These are phyloP conservation scores for Stephania japonica DNA, from an alignment of 164 flowering plant species.

Conservation along the genomic window DNA sequence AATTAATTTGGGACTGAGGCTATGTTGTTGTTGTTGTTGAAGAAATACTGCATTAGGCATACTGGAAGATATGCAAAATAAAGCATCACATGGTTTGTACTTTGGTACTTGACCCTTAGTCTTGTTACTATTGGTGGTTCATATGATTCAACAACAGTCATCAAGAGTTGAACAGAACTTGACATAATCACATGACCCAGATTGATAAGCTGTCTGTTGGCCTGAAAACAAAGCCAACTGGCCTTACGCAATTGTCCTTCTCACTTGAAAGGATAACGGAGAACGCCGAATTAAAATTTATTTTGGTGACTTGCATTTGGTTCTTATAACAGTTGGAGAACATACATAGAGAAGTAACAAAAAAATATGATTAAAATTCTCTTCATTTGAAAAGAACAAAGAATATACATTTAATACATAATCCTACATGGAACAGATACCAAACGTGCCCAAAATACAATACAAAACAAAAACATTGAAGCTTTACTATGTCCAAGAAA, in stretches of 20 bases:
- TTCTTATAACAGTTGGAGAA: not conserved
- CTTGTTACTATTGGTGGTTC: not conserved
- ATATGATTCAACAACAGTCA: not conserved
- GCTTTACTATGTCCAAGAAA: too few relatives aligned
- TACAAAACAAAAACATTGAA: too few relatives aligned
- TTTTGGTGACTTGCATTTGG: not conserved
- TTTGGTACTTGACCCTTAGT: not conserved
- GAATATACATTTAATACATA: not conserved
- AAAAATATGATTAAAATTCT: not conserved
- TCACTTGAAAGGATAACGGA: not conserved
- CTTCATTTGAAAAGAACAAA: not conserved
- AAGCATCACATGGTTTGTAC: not conserved
- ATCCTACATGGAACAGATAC: too few relatives aligned
- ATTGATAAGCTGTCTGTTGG: not conserved
- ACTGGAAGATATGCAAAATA: not conserved
- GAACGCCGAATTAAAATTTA: not conserved
- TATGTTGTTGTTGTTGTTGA: too few relatives aligned
- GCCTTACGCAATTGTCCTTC: not conserved
- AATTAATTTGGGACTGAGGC: too few relatives aligned
- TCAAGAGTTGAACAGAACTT: too few relatives aligned
- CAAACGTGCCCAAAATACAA: too few relatives aligned
- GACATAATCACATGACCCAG: not conserved
- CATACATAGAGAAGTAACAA: not conserved
- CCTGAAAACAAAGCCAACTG: not conserved
- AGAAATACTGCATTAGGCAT: not conserved